These are phyloP conservation scores for Orychophragmus violaceus DNA, from an alignment of 345 rosid species.

Conservation along the genomic window DNA sequence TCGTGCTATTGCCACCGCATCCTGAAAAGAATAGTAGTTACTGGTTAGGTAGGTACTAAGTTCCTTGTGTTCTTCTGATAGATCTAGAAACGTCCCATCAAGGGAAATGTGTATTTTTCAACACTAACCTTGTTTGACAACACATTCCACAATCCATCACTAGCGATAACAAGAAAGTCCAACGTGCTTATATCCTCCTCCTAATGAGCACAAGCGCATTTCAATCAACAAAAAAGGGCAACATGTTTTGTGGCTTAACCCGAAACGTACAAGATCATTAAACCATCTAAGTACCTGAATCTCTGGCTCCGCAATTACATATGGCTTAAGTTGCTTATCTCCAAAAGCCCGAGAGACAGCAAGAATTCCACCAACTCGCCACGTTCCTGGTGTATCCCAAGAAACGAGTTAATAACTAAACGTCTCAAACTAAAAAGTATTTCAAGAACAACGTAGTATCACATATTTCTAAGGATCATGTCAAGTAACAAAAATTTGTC, in stretches of 20 bases:
- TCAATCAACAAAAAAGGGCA: neutral
- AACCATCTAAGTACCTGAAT: conserved; percentile 51
- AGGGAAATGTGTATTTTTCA: neutral
- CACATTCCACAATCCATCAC: conserved; percentile 96
- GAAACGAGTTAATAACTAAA: neutral
- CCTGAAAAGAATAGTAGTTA: conserved; percentile 45
- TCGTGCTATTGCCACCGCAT: conserved; percentile 45
- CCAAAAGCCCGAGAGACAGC: conserved; percentile 99
- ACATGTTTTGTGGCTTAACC: neutral
- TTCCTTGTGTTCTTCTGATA: neutral
- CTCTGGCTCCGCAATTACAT: conserved; percentile 98
- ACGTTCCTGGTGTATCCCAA: conserved; percentile 56
- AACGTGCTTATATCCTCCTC: conserved; percentile 66
- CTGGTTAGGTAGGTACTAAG: neutral
- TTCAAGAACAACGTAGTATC: neutral
- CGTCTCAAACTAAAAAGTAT: neutral
- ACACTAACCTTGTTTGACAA: conserved; percentile 60
- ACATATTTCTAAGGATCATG: neutral
- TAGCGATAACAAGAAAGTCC: conserved; percentile 60
- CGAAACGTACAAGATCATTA: neutral
- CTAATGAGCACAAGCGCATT: conserved; percentile 28
- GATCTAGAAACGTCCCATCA: neutral
- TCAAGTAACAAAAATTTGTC: neutral
- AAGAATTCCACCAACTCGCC: conserved; percentile 99
- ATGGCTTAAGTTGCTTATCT: conserved; percentile 89